A percentile compares a stretch with the other conserved stretches of the same genome.
phyloP scores from a whole-genome alignment of 2,329 filamentous ascomycete genomes.

The Paecilomyces niveus region DNA sequence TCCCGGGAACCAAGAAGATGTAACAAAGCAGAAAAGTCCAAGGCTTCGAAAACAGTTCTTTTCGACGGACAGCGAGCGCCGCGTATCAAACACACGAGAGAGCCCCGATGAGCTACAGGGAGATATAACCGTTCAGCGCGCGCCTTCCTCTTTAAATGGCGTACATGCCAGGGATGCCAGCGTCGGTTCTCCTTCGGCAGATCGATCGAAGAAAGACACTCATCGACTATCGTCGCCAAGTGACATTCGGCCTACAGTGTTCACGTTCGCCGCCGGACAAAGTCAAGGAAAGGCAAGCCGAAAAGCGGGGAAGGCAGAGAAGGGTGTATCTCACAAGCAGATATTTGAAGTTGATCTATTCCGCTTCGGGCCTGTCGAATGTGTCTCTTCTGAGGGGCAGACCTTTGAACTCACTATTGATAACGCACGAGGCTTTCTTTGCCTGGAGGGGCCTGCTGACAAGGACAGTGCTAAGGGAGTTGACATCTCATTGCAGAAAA shows the following conservation, averaged over 20 bases:
- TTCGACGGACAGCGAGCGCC: constrained; percentile 3
- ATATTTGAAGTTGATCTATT: constrained; percentile 14
- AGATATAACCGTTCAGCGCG: constrained; percentile 21
- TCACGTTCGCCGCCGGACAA: constrained; percentile 11
- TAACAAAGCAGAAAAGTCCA: neutral
- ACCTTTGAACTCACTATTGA: constrained; percentile 10
- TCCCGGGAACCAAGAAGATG: neutral
- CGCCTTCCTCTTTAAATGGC: constrained; percentile 7
- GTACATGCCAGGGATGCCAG: constrained; percentile 5
- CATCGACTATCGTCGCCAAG: constrained; percentile 18
- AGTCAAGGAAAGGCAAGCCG: constrained; percentile 1
- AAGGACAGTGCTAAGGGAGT: neutral
- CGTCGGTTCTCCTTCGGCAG: constrained; percentile 1
- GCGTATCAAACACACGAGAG: constrained; percentile 16
- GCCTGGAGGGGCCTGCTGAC: constrained; percentile 1
- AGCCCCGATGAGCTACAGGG: constrained; percentile 36
- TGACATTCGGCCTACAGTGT: constrained; percentile 26
- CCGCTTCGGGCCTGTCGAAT: constrained; percentile 14
- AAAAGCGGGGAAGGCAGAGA: neutral
- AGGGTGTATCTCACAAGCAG: constrained; percentile 2
- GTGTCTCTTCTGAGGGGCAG: constrained; percentile 2
- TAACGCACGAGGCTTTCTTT: constrained; percentile 4
- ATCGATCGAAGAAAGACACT: neutral
- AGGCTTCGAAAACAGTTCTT: constrained; percentile 1
- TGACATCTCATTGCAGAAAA: constrained; percentile 14